Percentiles rank a stretch among this genome's conserved stretches.
phyloP scores from a whole-genome alignment of 768 basidiomycete species.

The Nidula microcarpa region DNA sequence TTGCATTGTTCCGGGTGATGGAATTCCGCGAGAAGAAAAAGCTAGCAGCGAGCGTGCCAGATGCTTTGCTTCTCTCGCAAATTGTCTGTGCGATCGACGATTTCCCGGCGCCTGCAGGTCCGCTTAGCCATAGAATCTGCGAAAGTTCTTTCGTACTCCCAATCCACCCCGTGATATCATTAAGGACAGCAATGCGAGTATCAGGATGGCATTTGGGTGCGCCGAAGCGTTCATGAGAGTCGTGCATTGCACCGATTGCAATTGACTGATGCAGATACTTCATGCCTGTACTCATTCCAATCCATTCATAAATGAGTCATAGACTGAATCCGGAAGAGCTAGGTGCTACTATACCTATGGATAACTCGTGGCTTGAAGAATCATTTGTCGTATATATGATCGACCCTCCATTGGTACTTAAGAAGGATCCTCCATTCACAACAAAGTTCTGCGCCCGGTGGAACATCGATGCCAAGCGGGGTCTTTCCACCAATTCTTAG shows the following conservation, averaged over 20 bases:
- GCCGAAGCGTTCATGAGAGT: conserved; percentile 8
- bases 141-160: not conserved
- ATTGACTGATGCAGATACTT: too few species aligned
- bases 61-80: conserved; percentile 11
- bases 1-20: conserved; percentile 14
- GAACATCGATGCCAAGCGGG: too few species aligned
- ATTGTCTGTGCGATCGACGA: conserved; percentile 20
- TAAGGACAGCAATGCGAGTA: conserved; percentile 8
- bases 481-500: too few species aligned
- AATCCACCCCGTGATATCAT: conserved; percentile 6
- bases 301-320: too few species aligned
- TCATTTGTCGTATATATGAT: too few species aligned
- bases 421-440: too few species aligned
- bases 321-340: too few species aligned
- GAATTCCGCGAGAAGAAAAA: conserved; percentile 32
- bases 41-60: conserved; percentile 19
- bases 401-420: too few species aligned
- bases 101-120: conserved; percentile 22
- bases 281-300: too few species aligned
- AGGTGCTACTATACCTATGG: too few species aligned
- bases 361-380: too few species aligned
- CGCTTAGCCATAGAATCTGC: conserved; percentile 15
- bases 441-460: too few species aligned
- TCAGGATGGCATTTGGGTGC: conserved; percentile 16
- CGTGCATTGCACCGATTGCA: conserved; percentile 4